Percentiles rank a stretch among this genome's conserved stretches.
Evolutionary conservation across 768 basidiomycete species (phyloP).

Genomic region (Suillus cothurnatus): DNA sequence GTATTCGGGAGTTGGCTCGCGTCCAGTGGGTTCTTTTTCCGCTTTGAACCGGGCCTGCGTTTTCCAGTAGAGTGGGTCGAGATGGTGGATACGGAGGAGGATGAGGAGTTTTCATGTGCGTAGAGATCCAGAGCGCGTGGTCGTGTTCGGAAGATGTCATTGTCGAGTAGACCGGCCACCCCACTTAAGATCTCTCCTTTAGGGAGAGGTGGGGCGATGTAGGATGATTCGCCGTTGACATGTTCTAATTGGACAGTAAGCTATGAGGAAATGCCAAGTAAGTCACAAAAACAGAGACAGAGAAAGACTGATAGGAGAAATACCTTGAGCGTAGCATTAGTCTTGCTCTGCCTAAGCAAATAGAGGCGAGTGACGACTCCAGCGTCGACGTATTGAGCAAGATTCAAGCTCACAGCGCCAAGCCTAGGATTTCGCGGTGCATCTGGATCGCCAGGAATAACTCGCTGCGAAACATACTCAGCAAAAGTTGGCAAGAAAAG

Average conservation of each 20-base stretch:
- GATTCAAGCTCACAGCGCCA: slow-evolving; percentile 67
- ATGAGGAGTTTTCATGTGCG: slow-evolving; percentile 26
- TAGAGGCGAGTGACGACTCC: slow-evolving; percentile 63
- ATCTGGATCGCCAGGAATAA: slow-evolving; percentile 56
- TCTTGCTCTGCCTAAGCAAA: slow-evolving; percentile 71
- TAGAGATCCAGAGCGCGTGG: slow-evolving; percentile 55
- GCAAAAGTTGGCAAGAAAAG: background rate
- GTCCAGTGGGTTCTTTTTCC: slow-evolving; percentile 30
- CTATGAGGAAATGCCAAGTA: slow-evolving; percentile 15
- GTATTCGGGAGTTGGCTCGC: slow-evolving; percentile 47
- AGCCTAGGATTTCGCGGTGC: slow-evolving; percentile 60
- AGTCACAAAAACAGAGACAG: background rate
- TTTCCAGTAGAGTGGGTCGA: slow-evolving; percentile 23
- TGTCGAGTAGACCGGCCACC: slow-evolving; percentile 61
- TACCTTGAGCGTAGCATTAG: slow-evolving; percentile 78
- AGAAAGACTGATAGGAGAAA: background rate
- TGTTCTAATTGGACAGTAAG: slow-evolving; percentile 61
- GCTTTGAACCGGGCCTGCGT: slow-evolving; percentile 15
- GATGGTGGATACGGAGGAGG: slow-evolving; percentile 30
- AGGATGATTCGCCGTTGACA: slow-evolving; percentile 55
- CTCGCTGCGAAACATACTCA: slow-evolving; percentile 42
- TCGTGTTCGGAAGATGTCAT: slow-evolving; percentile 53
- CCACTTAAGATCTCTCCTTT: slow-evolving; percentile 75
- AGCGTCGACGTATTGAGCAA: slow-evolving; percentile 71
- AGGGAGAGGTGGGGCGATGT: slow-evolving; percentile 66